Percentiles rank a stretch among this genome's conserved stretches.
Evolutionary conservation across 75 land plant species (phyloP).

Genomic region (Selaginella tamariscina): DNA sequence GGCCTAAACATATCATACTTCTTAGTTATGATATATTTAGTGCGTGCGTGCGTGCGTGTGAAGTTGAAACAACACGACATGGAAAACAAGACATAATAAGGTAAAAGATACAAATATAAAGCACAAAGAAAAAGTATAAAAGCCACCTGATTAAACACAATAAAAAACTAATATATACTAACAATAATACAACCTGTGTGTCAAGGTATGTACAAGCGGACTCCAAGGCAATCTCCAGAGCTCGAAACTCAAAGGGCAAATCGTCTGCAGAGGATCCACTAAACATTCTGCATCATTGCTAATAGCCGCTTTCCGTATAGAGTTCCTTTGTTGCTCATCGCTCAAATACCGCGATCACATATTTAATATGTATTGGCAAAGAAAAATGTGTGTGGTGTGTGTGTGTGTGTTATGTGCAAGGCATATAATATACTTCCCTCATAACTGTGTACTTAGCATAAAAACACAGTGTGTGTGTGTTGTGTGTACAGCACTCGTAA

Average conservation of each 20-base stretch:
- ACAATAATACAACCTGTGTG: slow-evolving; percentile 52
- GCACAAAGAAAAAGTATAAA: background rate
- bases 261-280: slow-evolving; percentile 9
- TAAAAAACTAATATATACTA: background rate
- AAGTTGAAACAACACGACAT: background rate
- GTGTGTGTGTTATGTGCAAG: too few species aligned
- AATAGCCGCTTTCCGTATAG: slow-evolving; percentile 20
- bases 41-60: background rate
- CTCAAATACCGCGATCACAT: background rate
- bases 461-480: too few species aligned
- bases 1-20: slow-evolving; percentile 17
- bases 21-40: background rate
- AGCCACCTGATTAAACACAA: background rate
- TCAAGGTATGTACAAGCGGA: slow-evolving; percentile 30
- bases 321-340: background rate
- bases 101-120: background rate
- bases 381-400: too few species aligned
- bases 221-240: slow-evolving; percentile 1
- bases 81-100: background rate
- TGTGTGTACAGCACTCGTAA: too few species aligned
- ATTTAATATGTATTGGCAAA: too few species aligned
- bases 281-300: slow-evolving; percentile 4
- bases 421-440: too few species aligned
- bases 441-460: too few species aligned
- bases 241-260: slow-evolving; percentile 7